Conservation (phyloP, 1,139 yeast genomes). For the Saccharomyces pastorianus region DNA sequence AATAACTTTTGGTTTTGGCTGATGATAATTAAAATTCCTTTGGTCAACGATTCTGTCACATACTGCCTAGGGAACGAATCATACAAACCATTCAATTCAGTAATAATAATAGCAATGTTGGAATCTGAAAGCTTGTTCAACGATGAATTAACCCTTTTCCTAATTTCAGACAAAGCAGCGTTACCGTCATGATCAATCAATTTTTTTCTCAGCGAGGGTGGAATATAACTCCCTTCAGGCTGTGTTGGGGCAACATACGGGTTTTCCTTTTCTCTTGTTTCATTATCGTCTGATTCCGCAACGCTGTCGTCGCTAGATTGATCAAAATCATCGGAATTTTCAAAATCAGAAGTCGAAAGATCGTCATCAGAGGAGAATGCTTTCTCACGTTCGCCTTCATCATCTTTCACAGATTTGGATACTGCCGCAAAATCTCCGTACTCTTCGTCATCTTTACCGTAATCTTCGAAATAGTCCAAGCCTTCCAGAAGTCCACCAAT, state of each 20-base stretch:
- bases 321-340: slow-evolving; percentile 36
- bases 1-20: slow-evolving; percentile 56
- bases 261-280: slow-evolving; percentile 44
- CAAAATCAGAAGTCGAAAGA: slow-evolving; percentile 42
- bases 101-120: slow-evolving; percentile 61
- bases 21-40: slow-evolving; percentile 58
- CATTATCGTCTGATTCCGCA: slow-evolving; percentile 32
- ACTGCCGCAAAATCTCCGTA: slow-evolving; percentile 18
- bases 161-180: slow-evolving; percentile 45
- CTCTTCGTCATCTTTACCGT: slow-evolving; percentile 25
- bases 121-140: slow-evolving; percentile 83
- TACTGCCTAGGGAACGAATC: slow-evolving; percentile 63
- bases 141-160: slow-evolving; percentile 64
- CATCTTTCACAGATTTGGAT: slow-evolving; percentile 16
- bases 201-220: slow-evolving; percentile 71
- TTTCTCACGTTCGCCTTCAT: slow-evolving; percentile 18
- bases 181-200: slow-evolving; percentile 37
- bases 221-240: slow-evolving; percentile 45
- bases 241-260: slow-evolving; percentile 76
- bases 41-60: slow-evolving; percentile 62
- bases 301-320: slow-evolving; percentile 41
- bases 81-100: slow-evolving; percentile 58
- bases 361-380: slow-evolving; percentile 43
- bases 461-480: slow-evolving; percentile 52
- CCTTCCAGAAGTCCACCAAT: slow-evolving; percentile 74